These are phyloP conservation scores for Clavispora vitiphila DNA, from an alignment of 805 yeast genomes.

Conservation along the genomic window DNA sequence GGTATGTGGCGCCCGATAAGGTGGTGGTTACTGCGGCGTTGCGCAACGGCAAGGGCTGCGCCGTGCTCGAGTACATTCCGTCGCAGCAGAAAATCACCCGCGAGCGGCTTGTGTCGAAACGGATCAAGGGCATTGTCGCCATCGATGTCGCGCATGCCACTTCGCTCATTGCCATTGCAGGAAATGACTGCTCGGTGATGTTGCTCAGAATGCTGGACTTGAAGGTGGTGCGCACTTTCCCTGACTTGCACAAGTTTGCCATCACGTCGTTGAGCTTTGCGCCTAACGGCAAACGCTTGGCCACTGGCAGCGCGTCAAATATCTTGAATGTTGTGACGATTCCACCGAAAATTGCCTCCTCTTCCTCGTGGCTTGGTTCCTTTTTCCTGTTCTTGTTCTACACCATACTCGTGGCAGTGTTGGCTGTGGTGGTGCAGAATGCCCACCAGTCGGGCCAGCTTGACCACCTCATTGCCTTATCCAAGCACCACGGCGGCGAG, in stretches of 20 bases:
- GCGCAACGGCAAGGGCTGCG: constrained; percentile 32
- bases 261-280: constrained; percentile 70
- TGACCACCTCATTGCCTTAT: constrained; percentile 17
- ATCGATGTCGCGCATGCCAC: constrained; percentile 39
- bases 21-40: constrained; percentile 31
- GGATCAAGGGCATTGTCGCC: constrained; percentile 52
- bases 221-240: constrained; percentile 43
- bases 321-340: constrained; percentile 59
- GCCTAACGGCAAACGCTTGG: constrained; percentile 60
- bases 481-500: constrained; percentile 16
- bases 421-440: constrained; percentile 32
- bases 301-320: constrained; percentile 74
- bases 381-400: constrained; percentile 29
- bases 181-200: constrained; percentile 62
- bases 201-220: constrained; percentile 52
- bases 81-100: constrained; percentile 38
- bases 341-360: constrained; percentile 45
- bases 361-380: constrained; percentile 34
- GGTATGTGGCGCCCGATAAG: constrained; percentile 31
- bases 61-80: constrained; percentile 41
- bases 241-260: constrained; percentile 70
- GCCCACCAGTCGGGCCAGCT: constrained; percentile 33
- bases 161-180: constrained; percentile 51
- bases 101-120: constrained; percentile 38
- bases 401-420: constrained; percentile 25